phyloP scores from a whole-genome alignment of 352 stramenopile genomes.

The Phytophthora syringae region DNA sequence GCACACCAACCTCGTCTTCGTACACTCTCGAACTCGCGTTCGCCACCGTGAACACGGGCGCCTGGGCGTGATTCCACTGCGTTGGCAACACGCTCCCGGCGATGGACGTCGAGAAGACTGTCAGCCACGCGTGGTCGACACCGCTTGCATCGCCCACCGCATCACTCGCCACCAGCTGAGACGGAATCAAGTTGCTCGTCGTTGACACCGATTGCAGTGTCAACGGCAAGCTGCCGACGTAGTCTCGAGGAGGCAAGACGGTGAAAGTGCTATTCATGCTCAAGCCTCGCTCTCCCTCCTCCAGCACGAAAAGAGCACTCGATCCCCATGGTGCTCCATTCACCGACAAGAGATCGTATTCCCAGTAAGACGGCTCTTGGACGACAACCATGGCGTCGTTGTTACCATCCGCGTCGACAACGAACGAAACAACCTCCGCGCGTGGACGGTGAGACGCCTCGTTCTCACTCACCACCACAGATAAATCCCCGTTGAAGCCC shows the following conservation, averaged over 20 bases:
- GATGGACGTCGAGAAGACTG: conserved; percentile 28
- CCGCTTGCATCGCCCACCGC: conserved; percentile 1
- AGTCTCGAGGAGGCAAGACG: conserved; percentile 22
- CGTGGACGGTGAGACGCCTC: background rate
- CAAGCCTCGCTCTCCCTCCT: conserved; percentile 1
- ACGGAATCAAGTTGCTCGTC: conserved; percentile 26
- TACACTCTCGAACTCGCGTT: conserved; percentile 28
- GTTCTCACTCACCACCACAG: conserved; percentile 14
- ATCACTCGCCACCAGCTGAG: conserved; percentile 8
- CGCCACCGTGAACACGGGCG: conserved; percentile 12
- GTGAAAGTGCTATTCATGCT: conserved; percentile 17
- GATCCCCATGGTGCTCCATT: background rate
- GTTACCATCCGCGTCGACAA: conserved; percentile 2
- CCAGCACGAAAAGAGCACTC: conserved; percentile 14
- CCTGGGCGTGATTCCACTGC: conserved; percentile 32
- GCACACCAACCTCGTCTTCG: conserved; percentile 25
- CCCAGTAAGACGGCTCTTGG: conserved; percentile 14
- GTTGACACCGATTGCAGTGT: conserved; percentile 20
- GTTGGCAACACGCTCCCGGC: conserved; percentile 3
- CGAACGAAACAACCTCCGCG: conserved; percentile 8
- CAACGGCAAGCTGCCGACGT: conserved; percentile 16
- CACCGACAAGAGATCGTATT: background rate
- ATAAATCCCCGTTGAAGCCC: conserved; percentile 29
- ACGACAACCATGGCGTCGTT: background rate
- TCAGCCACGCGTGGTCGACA: conserved; percentile 17